These are phyloP conservation scores for Diaporthe sp. DNA, from an alignment of 2,329 filamentous ascomycete species.

Conservation along the genomic window DNA sequence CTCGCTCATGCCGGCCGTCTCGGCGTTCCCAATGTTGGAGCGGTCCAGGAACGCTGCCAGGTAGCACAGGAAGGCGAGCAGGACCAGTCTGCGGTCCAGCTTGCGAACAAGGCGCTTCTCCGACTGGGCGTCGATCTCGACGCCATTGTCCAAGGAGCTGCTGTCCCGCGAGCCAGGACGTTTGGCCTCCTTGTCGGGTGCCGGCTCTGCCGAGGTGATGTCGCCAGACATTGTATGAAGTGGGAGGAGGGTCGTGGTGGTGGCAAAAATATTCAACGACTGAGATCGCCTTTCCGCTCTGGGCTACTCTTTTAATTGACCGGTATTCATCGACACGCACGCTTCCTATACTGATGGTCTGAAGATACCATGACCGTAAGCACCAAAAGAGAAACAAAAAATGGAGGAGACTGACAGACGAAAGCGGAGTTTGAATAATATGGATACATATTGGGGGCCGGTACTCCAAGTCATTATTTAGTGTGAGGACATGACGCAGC, in stretches of 20 bases:
- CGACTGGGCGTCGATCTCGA: slow-evolving; percentile 45
- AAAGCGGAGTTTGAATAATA: neutral
- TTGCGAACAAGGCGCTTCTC: slow-evolving; percentile 52
- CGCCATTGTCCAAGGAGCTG: neutral
- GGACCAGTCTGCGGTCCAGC: slow-evolving; percentile 49
- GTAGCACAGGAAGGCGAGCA: slow-evolving; percentile 49
- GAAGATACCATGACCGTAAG: neutral
- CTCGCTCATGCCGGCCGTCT: slow-evolving; percentile 52
- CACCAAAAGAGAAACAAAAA: neutral
- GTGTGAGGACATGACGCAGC: neutral
- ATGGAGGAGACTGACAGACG: neutral
- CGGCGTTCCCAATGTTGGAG: slow-evolving; percentile 55
- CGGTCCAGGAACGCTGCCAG: slow-evolving; percentile 54
- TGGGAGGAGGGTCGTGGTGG: neutral
- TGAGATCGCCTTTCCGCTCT: neutral
- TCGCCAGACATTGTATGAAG: slow-evolving; percentile 23
- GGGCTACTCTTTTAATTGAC: neutral
- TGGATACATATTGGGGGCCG: neutral
- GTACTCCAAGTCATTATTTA: neutral
- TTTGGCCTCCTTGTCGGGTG: neutral
- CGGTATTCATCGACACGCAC: neutral
- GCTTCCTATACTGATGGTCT: neutral
- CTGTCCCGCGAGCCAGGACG: neutral
- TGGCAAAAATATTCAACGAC: neutral
- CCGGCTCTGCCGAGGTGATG: neutral